A percentile compares a stretch with the other conserved stretches of the same genome.
phyloP scores from a whole-genome alignment of 129 eudicot species.

The Gnaphalium uliginosum region DNA sequence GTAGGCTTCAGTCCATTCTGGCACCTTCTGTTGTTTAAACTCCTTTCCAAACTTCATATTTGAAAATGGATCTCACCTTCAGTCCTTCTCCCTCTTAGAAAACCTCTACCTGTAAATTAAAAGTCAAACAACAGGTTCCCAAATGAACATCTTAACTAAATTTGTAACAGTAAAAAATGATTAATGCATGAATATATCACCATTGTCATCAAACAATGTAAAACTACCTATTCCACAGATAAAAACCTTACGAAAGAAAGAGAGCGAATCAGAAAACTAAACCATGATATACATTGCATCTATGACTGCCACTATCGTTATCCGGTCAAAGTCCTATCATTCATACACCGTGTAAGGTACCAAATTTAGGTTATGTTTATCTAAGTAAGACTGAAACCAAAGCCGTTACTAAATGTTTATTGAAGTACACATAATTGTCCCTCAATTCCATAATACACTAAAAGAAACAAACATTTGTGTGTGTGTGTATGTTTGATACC shows the following conservation, averaged over 20 bases:
- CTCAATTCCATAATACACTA: not conserved
- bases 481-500: not conserved
- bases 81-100: not conserved
- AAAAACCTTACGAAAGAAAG: slow-evolving; percentile 3
- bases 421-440: not conserved
- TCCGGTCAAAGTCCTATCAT: slow-evolving; percentile 6
- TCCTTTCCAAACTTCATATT: slow-evolving; percentile 92
- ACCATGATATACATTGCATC: not conserved
- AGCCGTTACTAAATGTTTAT: slow-evolving; percentile 3
- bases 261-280: not conserved
- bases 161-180: not conserved
- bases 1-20: slow-evolving; percentile 90
- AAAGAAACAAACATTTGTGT: too few species aligned
- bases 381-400: slow-evolving; percentile 9
- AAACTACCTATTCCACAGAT: not conserved
- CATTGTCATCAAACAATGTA: not conserved
- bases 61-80: slow-evolving; percentile 21
- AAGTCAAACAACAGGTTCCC: not conserved
- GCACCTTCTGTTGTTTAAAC: slow-evolving; percentile 70
- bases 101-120: slow-evolving; percentile 2
- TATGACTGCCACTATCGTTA: slow-evolving; percentile 3
- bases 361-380: slow-evolving; percentile 12
- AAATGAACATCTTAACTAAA: not conserved
- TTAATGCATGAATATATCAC: not conserved
- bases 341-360: not conserved